Evolutionary conservation across 2,329 filamentous ascomycete genomes (phyloP).

Genomic region (Sporothrix protearum): DNA sequence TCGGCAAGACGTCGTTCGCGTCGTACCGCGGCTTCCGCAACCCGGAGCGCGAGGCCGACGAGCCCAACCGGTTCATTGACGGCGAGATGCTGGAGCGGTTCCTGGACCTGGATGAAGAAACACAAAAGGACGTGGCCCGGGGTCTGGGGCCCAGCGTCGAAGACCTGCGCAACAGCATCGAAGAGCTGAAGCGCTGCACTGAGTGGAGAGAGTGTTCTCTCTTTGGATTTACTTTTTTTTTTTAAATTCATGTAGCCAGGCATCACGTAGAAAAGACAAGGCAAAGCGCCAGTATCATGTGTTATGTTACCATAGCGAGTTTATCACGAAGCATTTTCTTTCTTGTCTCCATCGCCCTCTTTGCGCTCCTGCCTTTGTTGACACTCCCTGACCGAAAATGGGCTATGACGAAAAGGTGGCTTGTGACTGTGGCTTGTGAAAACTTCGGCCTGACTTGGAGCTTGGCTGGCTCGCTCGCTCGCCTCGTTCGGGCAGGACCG

Average conservation of each 20-base stretch:
- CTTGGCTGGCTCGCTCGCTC: not conserved
- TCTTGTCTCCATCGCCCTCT: not conserved
- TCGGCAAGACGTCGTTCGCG: conserved; percentile 72
- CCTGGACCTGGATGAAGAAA: conserved; percentile 62
- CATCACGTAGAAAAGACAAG: not conserved
- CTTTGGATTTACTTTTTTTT: not conserved
- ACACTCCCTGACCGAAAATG: not conserved
- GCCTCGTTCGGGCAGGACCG: conserved; percentile 30
- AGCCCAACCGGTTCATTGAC: conserved; percentile 84
- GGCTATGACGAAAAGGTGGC: not conserved
- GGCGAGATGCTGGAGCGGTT: conserved; percentile 88
- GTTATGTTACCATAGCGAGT: not conserved
- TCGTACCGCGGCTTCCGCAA: conserved; percentile 80
- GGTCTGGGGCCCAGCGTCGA: conserved; percentile 60
- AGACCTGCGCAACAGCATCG: conserved; percentile 59
- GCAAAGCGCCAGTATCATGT: no score
- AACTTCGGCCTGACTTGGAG: conserved; percentile 11
- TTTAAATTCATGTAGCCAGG: not conserved
- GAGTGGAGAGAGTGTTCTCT: not conserved
- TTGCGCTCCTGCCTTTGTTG: not conserved
- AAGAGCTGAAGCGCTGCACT: conserved; percentile 59
- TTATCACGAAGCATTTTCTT: not conserved
- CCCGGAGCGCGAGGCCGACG: conserved; percentile 64
- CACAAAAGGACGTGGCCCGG: conserved; percentile 52
- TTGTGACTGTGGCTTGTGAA: not conserved